Conservation (phyloP, 2,329 filamentous ascomycete genomes). For the Sporothrix schenckii region DNA sequence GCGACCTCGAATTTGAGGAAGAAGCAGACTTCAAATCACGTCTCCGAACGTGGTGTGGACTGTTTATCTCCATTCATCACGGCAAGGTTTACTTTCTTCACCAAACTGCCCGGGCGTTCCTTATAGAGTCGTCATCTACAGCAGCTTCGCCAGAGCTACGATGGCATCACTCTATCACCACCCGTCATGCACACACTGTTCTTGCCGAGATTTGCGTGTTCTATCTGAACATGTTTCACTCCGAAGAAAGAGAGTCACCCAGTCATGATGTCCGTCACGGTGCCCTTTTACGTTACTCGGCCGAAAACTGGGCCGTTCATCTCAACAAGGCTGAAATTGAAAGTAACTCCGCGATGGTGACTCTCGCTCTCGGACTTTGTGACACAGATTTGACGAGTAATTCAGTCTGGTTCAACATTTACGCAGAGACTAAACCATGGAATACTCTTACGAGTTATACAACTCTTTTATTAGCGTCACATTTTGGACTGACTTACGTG, state of each 20-base stretch:
- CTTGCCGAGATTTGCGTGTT: conserved; percentile 38
- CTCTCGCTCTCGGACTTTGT: not conserved
- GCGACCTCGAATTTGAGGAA: conserved; percentile 37
- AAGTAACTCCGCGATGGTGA: not conserved
- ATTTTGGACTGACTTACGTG: not conserved
- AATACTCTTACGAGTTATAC: not conserved
- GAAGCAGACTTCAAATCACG: conserved; percentile 35
- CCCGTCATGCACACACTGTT: conserved; percentile 35
- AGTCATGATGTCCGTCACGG: not conserved
- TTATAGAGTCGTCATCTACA: conserved; percentile 32
- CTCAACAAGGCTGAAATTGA: not conserved
- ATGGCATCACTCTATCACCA: conserved; percentile 38
- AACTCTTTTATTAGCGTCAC: not conserved
- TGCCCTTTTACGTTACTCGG: not conserved
- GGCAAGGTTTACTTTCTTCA: conserved; percentile 42
- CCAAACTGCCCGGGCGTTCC: conserved; percentile 44
- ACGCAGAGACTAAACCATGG: not conserved
- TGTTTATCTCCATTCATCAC: conserved; percentile 41
- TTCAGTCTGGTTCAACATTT: not conserved
- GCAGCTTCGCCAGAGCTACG: not conserved
- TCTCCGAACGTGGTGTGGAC: conserved; percentile 40
- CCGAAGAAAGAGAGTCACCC: not conserved
- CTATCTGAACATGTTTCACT: conserved; percentile 33
- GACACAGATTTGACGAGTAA: not conserved
- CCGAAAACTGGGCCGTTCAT: not conserved